Evolutionary conservation across 2,329 filamentous ascomycete species (phyloP).

Genomic region (Cladophialophora bantiana): DNA sequence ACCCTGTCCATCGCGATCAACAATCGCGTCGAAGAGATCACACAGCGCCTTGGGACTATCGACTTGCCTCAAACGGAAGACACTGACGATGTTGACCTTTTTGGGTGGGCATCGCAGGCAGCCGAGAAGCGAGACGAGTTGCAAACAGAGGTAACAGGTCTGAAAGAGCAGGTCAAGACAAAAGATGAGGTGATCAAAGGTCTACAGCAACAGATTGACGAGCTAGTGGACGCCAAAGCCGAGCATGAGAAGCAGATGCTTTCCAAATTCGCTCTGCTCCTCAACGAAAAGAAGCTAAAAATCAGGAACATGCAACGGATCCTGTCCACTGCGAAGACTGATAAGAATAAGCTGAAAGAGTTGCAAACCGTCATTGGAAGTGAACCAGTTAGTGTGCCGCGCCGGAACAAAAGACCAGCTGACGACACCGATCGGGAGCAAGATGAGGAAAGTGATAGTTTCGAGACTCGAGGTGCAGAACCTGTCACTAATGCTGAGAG

Average conservation of each 20-base stretch:
- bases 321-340: slow-evolving; percentile 57
- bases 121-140: slow-evolving; percentile 53
- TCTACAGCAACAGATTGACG: slow-evolving; percentile 62
- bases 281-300: slow-evolving; percentile 71
- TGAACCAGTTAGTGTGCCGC: slow-evolving; percentile 37
- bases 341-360: slow-evolving; percentile 46
- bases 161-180: slow-evolving; percentile 50
- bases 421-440: slow-evolving; percentile 21
- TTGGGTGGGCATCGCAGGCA: slow-evolving; percentile 63
- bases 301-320: slow-evolving; percentile 68
- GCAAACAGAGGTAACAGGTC: slow-evolving; percentile 49
- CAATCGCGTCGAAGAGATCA: slow-evolving; percentile 59
- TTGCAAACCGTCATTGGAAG: slow-evolving; percentile 42
- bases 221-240: slow-evolving; percentile 63
- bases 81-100: slow-evolving; percentile 62
- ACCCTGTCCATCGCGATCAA: slow-evolving; percentile 51
- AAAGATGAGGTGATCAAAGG: slow-evolving; percentile 60
- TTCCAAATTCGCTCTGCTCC: slow-evolving; percentile 63
- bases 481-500: slow-evolving; percentile 11
- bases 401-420: slow-evolving; percentile 33
- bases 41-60: slow-evolving; percentile 63
- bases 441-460: slow-evolving; percentile 38
- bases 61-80: slow-evolving; percentile 58
- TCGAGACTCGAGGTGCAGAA: slow-evolving; percentile 35
- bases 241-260: slow-evolving; percentile 65